Conservation (phyloP, 2,329 filamentous ascomycete species). For the Botrytis hyacinthi region DNA sequence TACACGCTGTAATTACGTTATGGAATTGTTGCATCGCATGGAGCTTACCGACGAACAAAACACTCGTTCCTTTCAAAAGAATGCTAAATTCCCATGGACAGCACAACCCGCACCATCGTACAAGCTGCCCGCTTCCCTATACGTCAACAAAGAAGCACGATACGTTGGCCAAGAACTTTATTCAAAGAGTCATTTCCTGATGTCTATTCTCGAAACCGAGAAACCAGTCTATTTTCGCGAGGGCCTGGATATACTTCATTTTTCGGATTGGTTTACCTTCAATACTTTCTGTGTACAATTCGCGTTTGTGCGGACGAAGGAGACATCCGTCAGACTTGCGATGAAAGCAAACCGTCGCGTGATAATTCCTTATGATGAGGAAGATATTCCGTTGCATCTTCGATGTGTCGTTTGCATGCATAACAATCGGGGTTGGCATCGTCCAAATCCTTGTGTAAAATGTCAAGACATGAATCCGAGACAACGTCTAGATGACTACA, state of each 20-base stretch:
- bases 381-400: not conserved
- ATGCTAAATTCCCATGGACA: not conserved
- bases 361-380: not conserved
- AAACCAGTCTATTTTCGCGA: not conserved
- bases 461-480: not conserved
- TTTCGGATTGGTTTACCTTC: constrained; percentile 8
- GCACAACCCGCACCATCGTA: not conserved
- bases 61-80: not conserved
- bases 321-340: not conserved
- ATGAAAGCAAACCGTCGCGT: not conserved
- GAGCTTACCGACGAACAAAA: not conserved
- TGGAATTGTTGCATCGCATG: not conserved
- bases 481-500: not conserved
- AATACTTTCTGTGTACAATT: constrained; percentile 1
- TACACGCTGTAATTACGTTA: not conserved
- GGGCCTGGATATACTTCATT: not conserved
- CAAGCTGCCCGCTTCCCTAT: not conserved
- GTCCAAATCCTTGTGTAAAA: not conserved
- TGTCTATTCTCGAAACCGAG: not conserved
- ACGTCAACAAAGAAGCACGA: not conserved
- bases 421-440: not conserved
- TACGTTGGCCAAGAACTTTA: not conserved
- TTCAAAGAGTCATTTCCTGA: not conserved
- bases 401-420: not conserved
- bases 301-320: not conserved